A percentile compares a stretch with the other conserved stretches of the same genome.
Conservation (phyloP, 768 basidiomycete species). For the Leccinum uliginosum region DNA sequence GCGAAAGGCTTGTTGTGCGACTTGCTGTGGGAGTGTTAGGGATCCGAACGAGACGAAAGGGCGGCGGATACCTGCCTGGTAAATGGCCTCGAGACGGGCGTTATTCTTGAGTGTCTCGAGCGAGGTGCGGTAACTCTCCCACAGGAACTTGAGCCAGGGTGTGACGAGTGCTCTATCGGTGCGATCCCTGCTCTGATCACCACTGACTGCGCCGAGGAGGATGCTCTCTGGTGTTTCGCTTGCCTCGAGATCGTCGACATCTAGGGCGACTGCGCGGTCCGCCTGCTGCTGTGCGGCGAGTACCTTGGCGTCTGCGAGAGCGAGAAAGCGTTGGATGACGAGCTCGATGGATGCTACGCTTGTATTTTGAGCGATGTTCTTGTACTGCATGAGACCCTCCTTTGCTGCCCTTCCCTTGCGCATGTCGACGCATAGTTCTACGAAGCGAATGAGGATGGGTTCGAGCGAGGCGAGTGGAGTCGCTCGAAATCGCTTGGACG, state of each 20-base stretch:
- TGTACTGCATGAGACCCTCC: slow-evolving; percentile 69
- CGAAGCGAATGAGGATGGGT: slow-evolving; percentile 93
- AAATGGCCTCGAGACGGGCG: neutral
- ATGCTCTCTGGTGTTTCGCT: slow-evolving; percentile 30
- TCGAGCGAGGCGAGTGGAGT: slow-evolving; percentile 87
- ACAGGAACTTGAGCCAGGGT: neutral
- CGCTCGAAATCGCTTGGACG: slow-evolving; percentile 89
- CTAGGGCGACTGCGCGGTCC: slow-evolving; percentile 32
- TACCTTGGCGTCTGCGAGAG: neutral
- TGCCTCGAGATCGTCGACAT: slow-evolving; percentile 94
- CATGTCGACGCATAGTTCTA: slow-evolving; percentile 95
- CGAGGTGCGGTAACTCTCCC: neutral
- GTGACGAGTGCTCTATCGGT: slow-evolving; percentile 22
- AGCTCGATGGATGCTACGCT: slow-evolving; percentile 86
- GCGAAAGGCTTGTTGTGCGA: slow-evolving; percentile 95
- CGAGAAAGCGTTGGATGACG: neutral
- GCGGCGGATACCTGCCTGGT: slow-evolving; percentile 52
- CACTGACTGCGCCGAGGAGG: neutral
- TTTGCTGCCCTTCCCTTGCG: slow-evolving; percentile 91
- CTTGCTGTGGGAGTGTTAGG: slow-evolving; percentile 76
- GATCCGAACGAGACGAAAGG: slow-evolving; percentile 63
- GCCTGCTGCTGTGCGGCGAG: neutral
- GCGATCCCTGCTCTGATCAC: neutral
- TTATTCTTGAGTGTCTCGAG: slow-evolving; percentile 79
- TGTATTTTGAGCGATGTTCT: slow-evolving; percentile 94